These are phyloP conservation scores for Aspergillus pseudonomiae DNA, from an alignment of 2,329 filamentous ascomycete species.

Conservation along the genomic window DNA sequence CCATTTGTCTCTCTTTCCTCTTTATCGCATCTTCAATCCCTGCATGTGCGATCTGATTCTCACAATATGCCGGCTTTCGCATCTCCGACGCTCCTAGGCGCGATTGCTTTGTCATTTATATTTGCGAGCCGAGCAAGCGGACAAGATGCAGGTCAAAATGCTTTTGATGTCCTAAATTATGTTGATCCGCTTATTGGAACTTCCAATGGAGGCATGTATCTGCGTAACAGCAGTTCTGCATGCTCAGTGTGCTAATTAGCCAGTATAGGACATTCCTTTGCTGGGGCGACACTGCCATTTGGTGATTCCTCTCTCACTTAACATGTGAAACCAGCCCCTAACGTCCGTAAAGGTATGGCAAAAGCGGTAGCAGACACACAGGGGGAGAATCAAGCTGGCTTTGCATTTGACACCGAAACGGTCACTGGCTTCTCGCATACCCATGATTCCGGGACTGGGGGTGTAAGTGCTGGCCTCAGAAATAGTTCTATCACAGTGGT, in stretches of 20 bases:
- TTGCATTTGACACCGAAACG: constrained; percentile 54
- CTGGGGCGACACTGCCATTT: constrained; percentile 59
- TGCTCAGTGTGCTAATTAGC: background rate
- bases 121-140: background rate
- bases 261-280: constrained; percentile 57
- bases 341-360: constrained; percentile 49
- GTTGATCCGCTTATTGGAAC: constrained; percentile 60
- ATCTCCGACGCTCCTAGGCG: too few relatives aligned
- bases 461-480: constrained; percentile 33
- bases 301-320: constrained; percentile 32
- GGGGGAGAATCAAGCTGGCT: constrained; percentile 60
- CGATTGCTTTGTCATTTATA: background rate
- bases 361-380: constrained; percentile 60
- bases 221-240: background rate
- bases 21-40: background rate
- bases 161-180: constrained; percentile 43
- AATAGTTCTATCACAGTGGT: background rate
- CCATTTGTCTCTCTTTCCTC: too few relatives aligned
- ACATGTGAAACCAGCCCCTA: constrained; percentile 3
- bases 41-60: background rate
- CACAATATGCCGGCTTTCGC: background rate
- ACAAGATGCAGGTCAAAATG: background rate
- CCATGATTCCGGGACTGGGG: constrained; percentile 58
- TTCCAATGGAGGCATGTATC: constrained; percentile 47
- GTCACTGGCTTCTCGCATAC: constrained; percentile 57